phyloP scores from a whole-genome alignment of 345 rosid genomes.

The Alliaria petiolata region DNA sequence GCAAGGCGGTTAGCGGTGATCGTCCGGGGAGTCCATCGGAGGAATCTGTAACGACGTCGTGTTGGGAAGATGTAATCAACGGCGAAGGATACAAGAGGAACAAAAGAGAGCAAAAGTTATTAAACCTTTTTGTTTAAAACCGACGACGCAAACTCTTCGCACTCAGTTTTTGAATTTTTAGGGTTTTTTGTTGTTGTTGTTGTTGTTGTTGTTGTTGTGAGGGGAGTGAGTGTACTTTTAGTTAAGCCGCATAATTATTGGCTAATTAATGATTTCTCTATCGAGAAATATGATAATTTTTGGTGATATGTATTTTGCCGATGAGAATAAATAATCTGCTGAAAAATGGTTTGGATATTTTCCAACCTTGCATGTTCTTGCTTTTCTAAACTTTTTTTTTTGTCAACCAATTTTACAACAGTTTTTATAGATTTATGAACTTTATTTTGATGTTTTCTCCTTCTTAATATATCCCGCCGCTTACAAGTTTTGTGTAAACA shows the following conservation, averaged over 20 bases:
- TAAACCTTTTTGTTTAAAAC: constrained; percentile 53
- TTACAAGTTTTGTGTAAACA: no score
- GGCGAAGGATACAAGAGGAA: constrained; percentile 30
- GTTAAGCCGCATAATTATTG: no score
- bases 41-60: constrained; percentile 79
- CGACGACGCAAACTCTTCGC: constrained; percentile 18
- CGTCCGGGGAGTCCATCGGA: constrained; percentile 74
- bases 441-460: no score
- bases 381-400: no score
- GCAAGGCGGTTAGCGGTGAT: constrained; percentile 26
- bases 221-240: background rate
- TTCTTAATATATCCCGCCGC: no score
- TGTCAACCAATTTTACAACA: no score
- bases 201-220: background rate
- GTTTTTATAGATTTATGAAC: no score
- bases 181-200: no score
- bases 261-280: constrained; percentile 55
- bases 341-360: background rate
- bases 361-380: no score
- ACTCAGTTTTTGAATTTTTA: background rate
- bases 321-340: constrained; percentile 6
- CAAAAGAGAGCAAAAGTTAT: constrained; percentile 21
- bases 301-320: background rate
- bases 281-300: constrained; percentile 49
- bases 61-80: constrained; percentile 45